A percentile compares a stretch with the other conserved stretches of the same genome.
Evolutionary conservation across 2,329 filamentous ascomycete genomes (phyloP).

Genomic region (Pseudogymnoascus sp.): DNA sequence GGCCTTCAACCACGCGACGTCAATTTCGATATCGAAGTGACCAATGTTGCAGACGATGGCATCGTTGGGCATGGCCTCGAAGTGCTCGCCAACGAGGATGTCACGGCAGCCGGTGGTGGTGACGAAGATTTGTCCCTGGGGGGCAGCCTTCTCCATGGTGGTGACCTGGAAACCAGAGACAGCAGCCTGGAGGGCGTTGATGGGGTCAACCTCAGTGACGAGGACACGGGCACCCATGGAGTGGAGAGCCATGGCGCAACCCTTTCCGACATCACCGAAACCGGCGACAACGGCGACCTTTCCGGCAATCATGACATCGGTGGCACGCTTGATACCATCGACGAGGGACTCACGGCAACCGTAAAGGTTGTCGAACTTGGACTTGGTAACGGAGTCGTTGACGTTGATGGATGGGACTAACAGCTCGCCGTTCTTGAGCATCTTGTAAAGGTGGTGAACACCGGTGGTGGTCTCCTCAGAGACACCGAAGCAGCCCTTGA

Average conservation of each 20-base stretch:
- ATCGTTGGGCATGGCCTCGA: conserved; percentile 92
- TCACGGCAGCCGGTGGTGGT: conserved; percentile 99
- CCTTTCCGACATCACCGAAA: conserved; percentile 99
- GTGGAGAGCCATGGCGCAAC: conserved; percentile 90
- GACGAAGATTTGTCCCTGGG: conserved; percentile 92
- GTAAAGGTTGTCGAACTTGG: conserved; percentile 99
- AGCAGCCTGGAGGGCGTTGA: conserved; percentile 98
- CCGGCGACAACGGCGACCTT: conserved; percentile 97
- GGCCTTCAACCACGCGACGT: conserved; percentile 98
- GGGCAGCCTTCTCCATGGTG: conserved; percentile 94
- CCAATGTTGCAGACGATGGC: conserved; percentile 99
- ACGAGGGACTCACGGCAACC: conserved; percentile 98
- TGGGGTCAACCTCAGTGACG: conserved; percentile 95
- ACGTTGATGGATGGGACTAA: conserved; percentile 97
- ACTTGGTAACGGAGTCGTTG: conserved; percentile 99
- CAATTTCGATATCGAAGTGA: conserved; percentile 99
- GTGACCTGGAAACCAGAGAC: conserved; percentile 95
- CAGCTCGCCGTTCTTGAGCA: conserved; percentile 86
- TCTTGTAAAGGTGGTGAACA: conserved; percentile 98
- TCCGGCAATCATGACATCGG: conserved; percentile 99
- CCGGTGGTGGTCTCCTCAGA: conserved; percentile 99
- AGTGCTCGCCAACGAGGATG: conserved; percentile 86
- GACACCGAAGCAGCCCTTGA: conserved; percentile 96
- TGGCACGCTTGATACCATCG: conserved; percentile 99
- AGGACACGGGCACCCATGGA: conserved; percentile 96